Conservation (phyloP, 306 rosid genomes). For the Calophaca sinica region DNA sequence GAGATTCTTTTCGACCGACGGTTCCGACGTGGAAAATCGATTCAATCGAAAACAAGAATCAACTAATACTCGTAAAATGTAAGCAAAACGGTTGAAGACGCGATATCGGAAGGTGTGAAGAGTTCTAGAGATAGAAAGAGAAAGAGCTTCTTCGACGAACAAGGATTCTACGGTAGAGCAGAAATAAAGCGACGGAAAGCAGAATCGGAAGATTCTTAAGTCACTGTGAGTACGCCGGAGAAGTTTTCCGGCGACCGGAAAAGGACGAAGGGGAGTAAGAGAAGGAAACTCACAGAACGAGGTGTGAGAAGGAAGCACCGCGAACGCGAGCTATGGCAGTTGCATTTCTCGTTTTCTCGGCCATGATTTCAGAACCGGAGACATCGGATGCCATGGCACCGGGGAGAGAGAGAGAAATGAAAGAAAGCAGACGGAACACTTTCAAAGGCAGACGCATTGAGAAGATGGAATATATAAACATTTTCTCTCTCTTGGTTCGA, state of each 20-base stretch:
- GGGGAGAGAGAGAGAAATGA: slow-evolving; percentile 51
- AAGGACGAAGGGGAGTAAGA: not conserved
- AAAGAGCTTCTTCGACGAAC: slow-evolving; percentile 30
- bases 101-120: slow-evolving; percentile 24
- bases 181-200: not conserved
- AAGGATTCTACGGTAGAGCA: slow-evolving; percentile 23
- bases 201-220: slow-evolving; percentile 26
- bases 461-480: slow-evolving; percentile 69
- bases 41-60: slow-evolving; percentile 36
- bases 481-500: slow-evolving; percentile 54
- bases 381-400: slow-evolving; percentile 46
- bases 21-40: slow-evolving; percentile 41
- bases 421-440: slow-evolving; percentile 57
- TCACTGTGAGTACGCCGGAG: slow-evolving; percentile 46
- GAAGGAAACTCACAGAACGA: slow-evolving; percentile 33
- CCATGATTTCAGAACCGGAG: slow-evolving; percentile 44
- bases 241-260: slow-evolving; percentile 42
- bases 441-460: slow-evolving; percentile 52
- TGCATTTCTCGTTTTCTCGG: slow-evolving; percentile 48
- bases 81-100: slow-evolving; percentile 48
- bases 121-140: slow-evolving; percentile 1
- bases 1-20: slow-evolving; percentile 18
- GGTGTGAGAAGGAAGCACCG: slow-evolving; percentile 28
- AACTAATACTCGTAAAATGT: slow-evolving; percentile 3
- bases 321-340: not conserved